These are phyloP conservation scores for Penicillium cinerascens DNA, from an alignment of 495 filamentous ascomycete genomes.

Conservation along the genomic window DNA sequence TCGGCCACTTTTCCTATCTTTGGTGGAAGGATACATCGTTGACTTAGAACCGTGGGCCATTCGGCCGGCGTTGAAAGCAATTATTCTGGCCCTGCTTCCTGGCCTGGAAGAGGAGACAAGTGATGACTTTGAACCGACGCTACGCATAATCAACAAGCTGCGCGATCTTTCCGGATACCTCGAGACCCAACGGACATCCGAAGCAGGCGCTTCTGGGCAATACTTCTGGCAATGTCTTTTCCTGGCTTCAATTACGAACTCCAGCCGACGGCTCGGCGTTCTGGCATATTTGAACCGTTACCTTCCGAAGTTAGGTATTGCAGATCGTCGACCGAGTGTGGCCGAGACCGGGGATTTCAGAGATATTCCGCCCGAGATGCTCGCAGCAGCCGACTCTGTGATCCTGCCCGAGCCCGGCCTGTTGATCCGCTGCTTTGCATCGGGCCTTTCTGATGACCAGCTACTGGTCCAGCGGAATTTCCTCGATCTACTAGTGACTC, in stretches of 20 bases:
- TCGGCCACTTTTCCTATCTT: slow-evolving; percentile 73
- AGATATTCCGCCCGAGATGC: slow-evolving; percentile 26
- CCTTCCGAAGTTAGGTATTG: slow-evolving; percentile 66
- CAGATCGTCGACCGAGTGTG: slow-evolving; percentile 33
- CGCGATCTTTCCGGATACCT: slow-evolving; percentile 60
- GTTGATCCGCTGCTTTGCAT: slow-evolving; percentile 83
- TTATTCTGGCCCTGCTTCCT: slow-evolving; percentile 80
- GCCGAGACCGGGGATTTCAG: slow-evolving; percentile 19
- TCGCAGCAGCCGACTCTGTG: slow-evolving; percentile 62
- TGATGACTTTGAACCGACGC: slow-evolving; percentile 90
- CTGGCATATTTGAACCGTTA: slow-evolving; percentile 78
- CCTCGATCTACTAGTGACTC: slow-evolving; percentile 85
- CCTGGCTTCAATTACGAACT: slow-evolving; percentile 83
- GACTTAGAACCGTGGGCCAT: slow-evolving; percentile 64
- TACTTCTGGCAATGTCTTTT: slow-evolving; percentile 99
- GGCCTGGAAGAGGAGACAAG: slow-evolving; percentile 94
- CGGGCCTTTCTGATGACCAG: slow-evolving; percentile 86
- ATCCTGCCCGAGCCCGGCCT: slow-evolving; percentile 91
- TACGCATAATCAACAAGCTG: slow-evolving; percentile 73
- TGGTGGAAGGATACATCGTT: slow-evolving; percentile 78
- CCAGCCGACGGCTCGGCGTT: slow-evolving; percentile 76
- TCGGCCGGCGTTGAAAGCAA: slow-evolving; percentile 82
- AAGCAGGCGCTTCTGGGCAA: slow-evolving; percentile 63
- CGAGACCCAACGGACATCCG: slow-evolving; percentile 39
- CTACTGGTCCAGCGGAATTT: slow-evolving; percentile 90